Evolutionary conservation across 2,329 filamentous ascomycete species (phyloP), one percentile per base, ranked within the genome.

Genomic region (Onygenales sp.): DNA sequence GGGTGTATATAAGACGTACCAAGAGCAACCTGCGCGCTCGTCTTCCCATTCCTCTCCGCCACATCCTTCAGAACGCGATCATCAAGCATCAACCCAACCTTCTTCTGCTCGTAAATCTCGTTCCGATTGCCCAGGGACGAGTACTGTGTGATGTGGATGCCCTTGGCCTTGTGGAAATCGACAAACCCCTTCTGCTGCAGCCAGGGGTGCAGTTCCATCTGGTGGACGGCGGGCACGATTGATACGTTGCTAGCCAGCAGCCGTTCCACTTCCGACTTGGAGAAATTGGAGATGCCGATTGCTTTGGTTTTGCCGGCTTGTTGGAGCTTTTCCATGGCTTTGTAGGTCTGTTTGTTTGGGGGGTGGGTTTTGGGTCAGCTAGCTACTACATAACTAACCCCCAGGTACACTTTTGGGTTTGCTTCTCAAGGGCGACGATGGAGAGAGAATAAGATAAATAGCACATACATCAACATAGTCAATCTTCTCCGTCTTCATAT

Each of bases 321-420:
- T 5, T 80, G 64, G 2, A 83, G 66, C 11, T 78, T 78, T 60
- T 82, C 77, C 75, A 89, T 82, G 44, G 78, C 78, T 63, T 84
- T 81, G 84, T 64, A 89, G 64, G 80, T 83, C 42, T 77, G 68
- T 49, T 71, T 27, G 36, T 11, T 32, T 49, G 3, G 31, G 31
- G 38, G 35, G 21, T 27, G 3, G 21, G 1, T 27, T 5, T 17
- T 17, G 17, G 21, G 21, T 27, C 21, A 27, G 21, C 21, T 27
- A 27, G 5, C 21, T 27, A 5, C 9, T 48, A n/a, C 14, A 10
- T 48, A 7, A 21, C 5, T 39, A 43, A 32, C 10, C 27, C 3
- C 9, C 10, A 36, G 35, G 14, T 44, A 39, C 36, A 39, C 36
- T n/a, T 39, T n/a, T 39, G 13, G 9, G 33, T 35, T 36, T 17